These are phyloP conservation scores for Stagonosporopsis cucurbitacearum DNA, from an alignment of 2,329 filamentous ascomycete species.

Conservation along the genomic window DNA sequence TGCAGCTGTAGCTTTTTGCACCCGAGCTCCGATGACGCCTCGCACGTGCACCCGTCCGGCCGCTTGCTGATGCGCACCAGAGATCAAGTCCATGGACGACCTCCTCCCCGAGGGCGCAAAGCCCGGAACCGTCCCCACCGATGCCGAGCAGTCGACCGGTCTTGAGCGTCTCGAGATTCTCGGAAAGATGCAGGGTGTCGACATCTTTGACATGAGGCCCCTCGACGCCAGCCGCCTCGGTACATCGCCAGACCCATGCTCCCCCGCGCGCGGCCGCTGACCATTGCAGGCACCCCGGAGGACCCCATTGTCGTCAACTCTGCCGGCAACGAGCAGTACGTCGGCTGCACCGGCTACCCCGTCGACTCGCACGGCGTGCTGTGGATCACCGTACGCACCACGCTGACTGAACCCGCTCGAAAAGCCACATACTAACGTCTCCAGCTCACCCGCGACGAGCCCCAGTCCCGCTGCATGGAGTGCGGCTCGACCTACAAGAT, in stretches of 20 bases:
- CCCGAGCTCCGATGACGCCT: slow-evolving; percentile 1
- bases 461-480: slow-evolving; percentile 93
- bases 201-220: slow-evolving; percentile 98
- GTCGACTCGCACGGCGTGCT: slow-evolving; percentile 88
- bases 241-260: slow-evolving; percentile 49
- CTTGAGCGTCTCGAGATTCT: slow-evolving; percentile 98
- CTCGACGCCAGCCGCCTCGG: slow-evolving; percentile 89
- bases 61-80: slow-evolving; percentile 60
- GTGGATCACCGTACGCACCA: slow-evolving; percentile 88
- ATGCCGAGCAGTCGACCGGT: slow-evolving; percentile 95
- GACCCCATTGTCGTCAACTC: slow-evolving; percentile 88
- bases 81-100: slow-evolving; percentile 82
- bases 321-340: slow-evolving; percentile 94
- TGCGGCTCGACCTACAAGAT: slow-evolving; percentile 98
- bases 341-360: slow-evolving; percentile 92
- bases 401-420: too few relatives aligned
- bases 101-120: slow-evolving; percentile 83
- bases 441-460: slow-evolving; percentile 85
- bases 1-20: slow-evolving; percentile 18
- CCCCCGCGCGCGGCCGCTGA: slow-evolving; percentile 13
- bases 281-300: slow-evolving; percentile 74
- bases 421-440: slow-evolving; percentile 7
- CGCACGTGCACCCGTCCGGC: not conserved
- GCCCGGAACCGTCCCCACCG: slow-evolving; percentile 85
- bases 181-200: slow-evolving; percentile 98